phyloP scores from a whole-genome alignment of 202 grass and related monocot genomes.

The Carex sylvatica region DNA sequence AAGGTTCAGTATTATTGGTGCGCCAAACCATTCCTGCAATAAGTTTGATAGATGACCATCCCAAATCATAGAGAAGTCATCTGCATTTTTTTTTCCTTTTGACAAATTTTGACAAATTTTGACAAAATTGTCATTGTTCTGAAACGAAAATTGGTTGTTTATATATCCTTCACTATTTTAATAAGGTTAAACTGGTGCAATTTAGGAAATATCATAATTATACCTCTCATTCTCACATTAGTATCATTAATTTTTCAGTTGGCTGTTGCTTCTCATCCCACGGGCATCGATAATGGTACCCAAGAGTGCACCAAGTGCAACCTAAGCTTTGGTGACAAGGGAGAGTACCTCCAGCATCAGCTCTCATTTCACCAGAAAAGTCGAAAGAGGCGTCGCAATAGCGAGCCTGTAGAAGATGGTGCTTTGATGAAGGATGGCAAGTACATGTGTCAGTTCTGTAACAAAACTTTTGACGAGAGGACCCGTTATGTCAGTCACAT shows the following conservation, averaged over 20 bases:
- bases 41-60: background rate
- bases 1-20: background rate
- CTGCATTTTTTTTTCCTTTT: background rate
- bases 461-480: slow-evolving; percentile 63
- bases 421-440: slow-evolving; percentile 59
- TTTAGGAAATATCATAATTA: background rate
- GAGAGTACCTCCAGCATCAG: slow-evolving; percentile 52
- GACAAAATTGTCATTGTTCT: background rate
- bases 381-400: slow-evolving; percentile 57
- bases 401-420: slow-evolving; percentile 50
- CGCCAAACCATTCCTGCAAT: background rate
- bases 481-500: slow-evolving; percentile 66
- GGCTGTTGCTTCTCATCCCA: background rate
- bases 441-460: slow-evolving; percentile 72
- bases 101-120: background rate
- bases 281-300: slow-evolving; percentile 11
- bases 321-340: slow-evolving; percentile 51
- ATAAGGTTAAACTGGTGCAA: background rate
- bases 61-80: background rate
- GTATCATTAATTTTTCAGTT: slow-evolving; percentile 16
- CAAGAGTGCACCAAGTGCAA: slow-evolving; percentile 52
- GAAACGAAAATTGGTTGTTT: background rate
- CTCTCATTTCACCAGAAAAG: slow-evolving; percentile 47
- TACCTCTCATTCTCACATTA: background rate
- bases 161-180: background rate